phyloP scores from a whole-genome alignment of 305 asterid species.

The Solanum hybrid region DNA sequence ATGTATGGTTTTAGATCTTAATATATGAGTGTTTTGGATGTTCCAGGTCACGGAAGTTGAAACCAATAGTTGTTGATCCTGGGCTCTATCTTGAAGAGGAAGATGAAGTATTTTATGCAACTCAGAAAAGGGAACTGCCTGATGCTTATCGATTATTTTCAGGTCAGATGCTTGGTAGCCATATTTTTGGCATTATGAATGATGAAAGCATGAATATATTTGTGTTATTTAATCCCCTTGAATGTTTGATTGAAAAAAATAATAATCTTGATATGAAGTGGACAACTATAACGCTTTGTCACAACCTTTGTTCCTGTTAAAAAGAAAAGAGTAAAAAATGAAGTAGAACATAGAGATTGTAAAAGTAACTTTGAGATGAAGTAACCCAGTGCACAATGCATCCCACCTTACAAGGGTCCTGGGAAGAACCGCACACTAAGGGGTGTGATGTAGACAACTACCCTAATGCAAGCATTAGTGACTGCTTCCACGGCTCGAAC shows the following conservation, averaged over 20 bases:
- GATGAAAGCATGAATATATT: not conserved
- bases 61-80: constrained; percentile 84
- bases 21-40: not conserved
- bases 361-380: not conserved
- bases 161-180: constrained; percentile 28
- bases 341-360: not conserved
- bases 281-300: not conserved
- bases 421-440: not conserved
- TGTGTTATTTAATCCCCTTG: not conserved
- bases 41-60: constrained; percentile 62
- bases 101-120: constrained; percentile 60
- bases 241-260: not conserved
- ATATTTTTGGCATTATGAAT: not conserved
- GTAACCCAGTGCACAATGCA: not conserved
- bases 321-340: not conserved
- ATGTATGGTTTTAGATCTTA: not conserved
- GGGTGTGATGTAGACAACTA: not conserved
- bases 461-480: not conserved
- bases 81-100: constrained; percentile 60
- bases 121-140: constrained; percentile 73
- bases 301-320: not conserved
- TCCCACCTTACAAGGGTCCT: not conserved
- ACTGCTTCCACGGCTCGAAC: not conserved
- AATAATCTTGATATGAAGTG: not conserved
- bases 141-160: constrained; percentile 70